phyloP scores from a whole-genome alignment of 495 filamentous ascomycete species.

The Penicillium coffeae region DNA sequence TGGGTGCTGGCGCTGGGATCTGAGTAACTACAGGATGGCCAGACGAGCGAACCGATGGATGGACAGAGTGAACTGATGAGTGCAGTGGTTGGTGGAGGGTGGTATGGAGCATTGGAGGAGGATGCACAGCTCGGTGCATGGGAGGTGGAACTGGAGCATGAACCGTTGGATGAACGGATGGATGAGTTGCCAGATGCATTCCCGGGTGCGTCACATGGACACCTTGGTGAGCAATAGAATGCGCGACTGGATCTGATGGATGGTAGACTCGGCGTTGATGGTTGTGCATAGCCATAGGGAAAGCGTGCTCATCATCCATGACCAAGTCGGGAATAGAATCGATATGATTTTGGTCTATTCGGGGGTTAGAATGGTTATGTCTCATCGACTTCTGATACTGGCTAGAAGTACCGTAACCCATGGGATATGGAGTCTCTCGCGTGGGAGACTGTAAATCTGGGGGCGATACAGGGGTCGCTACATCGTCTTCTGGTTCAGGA shows the following conservation, averaged over 20 bases:
- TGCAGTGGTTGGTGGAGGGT: background rate
- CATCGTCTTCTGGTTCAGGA: constrained; percentile 31
- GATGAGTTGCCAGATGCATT: background rate
- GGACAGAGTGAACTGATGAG: background rate
- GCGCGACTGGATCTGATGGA: background rate
- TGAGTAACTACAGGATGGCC: background rate
- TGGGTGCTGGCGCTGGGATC: background rate
- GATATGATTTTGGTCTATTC: constrained; percentile 19
- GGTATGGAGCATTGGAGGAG: background rate
- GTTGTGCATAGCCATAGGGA: constrained; percentile 16
- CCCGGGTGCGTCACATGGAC: constrained; percentile 6
- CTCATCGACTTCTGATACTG: background rate
- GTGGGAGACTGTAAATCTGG: constrained; percentile 29
- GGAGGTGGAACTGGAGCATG: background rate
- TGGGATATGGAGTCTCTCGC: constrained; percentile 24
- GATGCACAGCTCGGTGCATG: background rate
- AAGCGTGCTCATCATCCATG: constrained; percentile 19
- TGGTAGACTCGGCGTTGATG: background rate
- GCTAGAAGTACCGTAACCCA: constrained; percentile 16
- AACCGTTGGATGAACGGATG: background rate
- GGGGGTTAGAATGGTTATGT: background rate
- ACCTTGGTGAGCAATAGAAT: background rate
- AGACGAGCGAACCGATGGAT: background rate
- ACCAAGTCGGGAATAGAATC: constrained; percentile 23
- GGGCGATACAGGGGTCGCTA: constrained; percentile 32